Base-by-base conservation (phyloP, 2,329 filamentous ascomycete species). In the Fusarium sp. region DNA sequence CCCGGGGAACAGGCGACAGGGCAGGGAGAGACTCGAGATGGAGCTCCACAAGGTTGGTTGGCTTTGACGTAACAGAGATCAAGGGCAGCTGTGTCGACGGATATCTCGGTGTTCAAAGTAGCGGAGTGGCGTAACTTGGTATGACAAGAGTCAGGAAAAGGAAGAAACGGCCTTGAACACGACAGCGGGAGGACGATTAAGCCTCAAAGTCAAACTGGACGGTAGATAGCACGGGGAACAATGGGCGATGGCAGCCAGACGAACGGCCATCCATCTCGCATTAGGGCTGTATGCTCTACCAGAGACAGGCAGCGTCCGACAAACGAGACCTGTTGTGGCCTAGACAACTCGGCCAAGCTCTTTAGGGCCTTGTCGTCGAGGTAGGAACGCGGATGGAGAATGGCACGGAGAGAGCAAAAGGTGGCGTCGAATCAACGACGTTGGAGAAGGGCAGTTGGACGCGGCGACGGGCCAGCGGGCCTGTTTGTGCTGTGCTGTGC, bases 171-270 rank as follows among this genome's bases (percentile, higher is more conserved):
- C 66, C 57, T 61, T n/a, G 37, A 58, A 50, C 48, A 72, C 45
- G 65, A 64, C 57, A 62, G 58, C 65, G 68, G 58, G 65, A 74
- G 65, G 52, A 48, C 22, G 65, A 58, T 54, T 27, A 54, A 69
- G 57, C 48, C 27, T 54, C 33, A 35, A 69, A 75, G 64, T 65
- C 57, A 66, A 52, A 50, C 33, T 22, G 43, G 43, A 54, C 41
- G 31, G 54, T 6, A 57, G 54, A 43, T 29, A 29, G 37, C 29
- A 33, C 9, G 37, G 37, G 39, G 43, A 33, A 61, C 27, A 27
- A 60, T 69, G 58, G 43, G 60, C 20, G 35, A 64, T 57, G 65
- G 54, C 50, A 33, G 31, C 22, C 22, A 35, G 27, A 52, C 33
- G 45, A 33, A 61, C 24, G 29, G 43, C 22, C 14, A 48, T 20